These are phyloP conservation scores for Yarrowia alimentaria DNA, from an alignment of 805 yeast genomes.

Conservation along the genomic window DNA sequence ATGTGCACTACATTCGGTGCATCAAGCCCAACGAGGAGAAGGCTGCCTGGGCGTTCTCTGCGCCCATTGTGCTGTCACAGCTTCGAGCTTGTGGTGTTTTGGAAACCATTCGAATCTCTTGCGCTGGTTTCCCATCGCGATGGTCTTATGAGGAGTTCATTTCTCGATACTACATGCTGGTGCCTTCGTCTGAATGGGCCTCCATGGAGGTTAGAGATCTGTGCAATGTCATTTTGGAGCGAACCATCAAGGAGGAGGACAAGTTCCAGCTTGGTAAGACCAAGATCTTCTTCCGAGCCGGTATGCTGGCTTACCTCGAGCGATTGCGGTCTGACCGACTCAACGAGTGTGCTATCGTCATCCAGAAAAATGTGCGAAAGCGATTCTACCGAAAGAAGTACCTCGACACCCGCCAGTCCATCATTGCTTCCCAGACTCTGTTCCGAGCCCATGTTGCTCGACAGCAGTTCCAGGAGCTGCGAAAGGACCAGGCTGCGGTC, in stretches of 20 bases:
- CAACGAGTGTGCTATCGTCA: slow-evolving; percentile 70
- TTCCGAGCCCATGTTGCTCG: slow-evolving; percentile 65
- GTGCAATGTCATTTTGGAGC: slow-evolving; percentile 64
- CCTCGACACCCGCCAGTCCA: slow-evolving; percentile 52
- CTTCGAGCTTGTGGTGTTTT: slow-evolving; percentile 97
- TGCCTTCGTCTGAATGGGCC: slow-evolving; percentile 67
- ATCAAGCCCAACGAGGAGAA: slow-evolving; percentile 94
- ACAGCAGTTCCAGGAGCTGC: slow-evolving; percentile 48
- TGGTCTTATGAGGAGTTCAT: slow-evolving; percentile 95
- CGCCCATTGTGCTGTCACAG: slow-evolving; percentile 91
- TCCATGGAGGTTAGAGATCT: slow-evolving; percentile 55
- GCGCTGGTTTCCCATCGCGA: slow-evolving; percentile 97
- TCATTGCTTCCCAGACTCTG: slow-evolving; percentile 57
- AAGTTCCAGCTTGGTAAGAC: slow-evolving; percentile 90
- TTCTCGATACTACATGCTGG: slow-evolving; percentile 78
- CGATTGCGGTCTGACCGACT: slow-evolving; percentile 78
- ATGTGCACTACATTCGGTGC: slow-evolving; percentile 95
- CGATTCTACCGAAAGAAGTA: slow-evolving; percentile 61
- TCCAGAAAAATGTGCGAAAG: slow-evolving; percentile 79
- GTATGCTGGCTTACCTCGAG: slow-evolving; percentile 90
- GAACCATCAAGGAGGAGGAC: slow-evolving; percentile 59
- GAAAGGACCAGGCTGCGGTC: slow-evolving; percentile 61
- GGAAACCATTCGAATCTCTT: slow-evolving; percentile 92
- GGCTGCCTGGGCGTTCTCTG: slow-evolving; percentile 93
- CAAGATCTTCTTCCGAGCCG: slow-evolving; percentile 93